Base-by-base conservation (phyloP, 192 early-diverging fungal genomes). In the Coemansia sp. region DNA sequence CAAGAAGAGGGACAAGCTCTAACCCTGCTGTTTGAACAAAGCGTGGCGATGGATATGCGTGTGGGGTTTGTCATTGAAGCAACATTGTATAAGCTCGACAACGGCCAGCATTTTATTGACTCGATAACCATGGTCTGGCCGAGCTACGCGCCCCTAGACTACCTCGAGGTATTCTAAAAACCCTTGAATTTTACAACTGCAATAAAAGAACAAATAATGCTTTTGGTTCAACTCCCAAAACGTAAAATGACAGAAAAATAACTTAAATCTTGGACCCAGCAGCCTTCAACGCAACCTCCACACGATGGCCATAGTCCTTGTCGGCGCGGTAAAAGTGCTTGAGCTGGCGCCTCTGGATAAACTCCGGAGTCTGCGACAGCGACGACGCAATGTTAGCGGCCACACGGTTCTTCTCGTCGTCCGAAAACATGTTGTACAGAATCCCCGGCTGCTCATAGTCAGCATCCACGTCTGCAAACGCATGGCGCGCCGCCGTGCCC, bases 241-340 rank as follows among this genome's bases (percentile, higher is more conserved):
- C 32, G 32, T 35, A 35, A 35, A 35, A 35, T 29, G 8, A 35
- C 32, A 35, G 32, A 35, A 35, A 35, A 35, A 35, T 35, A 35
- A 10, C 32, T 66, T 70, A 82, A 64, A 76, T 72, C 79, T 82
- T 82, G 72, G 77, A 80, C 22, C 69, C 76, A 38, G 77, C 77
- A 32, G 76, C 75, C 74, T 78, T 83, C 53, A 86, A 73, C n/a
- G 79, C 85, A 41, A 81, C 81, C 70, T 88, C 87, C 24, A 89
- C 83, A 38, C 87, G 86, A 41, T 78, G 79, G 45, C 88, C 89
- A 66, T 89, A 91, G 62, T 89, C 88, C 19, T 84, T 82, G 73
- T 89, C 87, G 18, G 89, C 88, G 56, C 87, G 87, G 80, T 82
- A 85, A 76, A 91, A 91, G 76, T 85, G 81, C 27, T 68, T 75